A percentile compares a stretch with the other conserved stretches of the same genome.
These are phyloP conservation scores for Daedaleopsis sinensis DNA, from an alignment of 768 basidiomycete genomes.

Conservation along the genomic window DNA sequence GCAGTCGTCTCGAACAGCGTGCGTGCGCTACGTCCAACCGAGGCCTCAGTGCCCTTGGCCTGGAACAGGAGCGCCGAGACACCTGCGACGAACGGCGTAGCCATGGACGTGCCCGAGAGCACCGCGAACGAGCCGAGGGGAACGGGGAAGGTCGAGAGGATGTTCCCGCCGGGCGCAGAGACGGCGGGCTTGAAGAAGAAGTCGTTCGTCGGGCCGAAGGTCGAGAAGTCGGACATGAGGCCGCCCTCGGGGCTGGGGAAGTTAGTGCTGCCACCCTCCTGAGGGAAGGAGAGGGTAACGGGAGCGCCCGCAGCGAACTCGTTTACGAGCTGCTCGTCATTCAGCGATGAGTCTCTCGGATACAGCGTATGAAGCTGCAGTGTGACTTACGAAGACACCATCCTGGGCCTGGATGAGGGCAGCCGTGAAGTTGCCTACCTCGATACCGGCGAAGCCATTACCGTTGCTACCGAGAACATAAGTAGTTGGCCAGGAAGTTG, in stretches of 20 bases:
- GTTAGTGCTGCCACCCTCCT: slow-evolving; percentile 43
- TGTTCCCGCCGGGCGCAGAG: slow-evolving; percentile 56
- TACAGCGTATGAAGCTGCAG: not conserved
- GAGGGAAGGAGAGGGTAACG: slow-evolving; percentile 51
- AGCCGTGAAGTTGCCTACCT: slow-evolving; percentile 49
- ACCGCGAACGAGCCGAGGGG: slow-evolving; percentile 22
- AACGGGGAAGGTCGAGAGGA: slow-evolving; percentile 44
- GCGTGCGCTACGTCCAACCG: slow-evolving; percentile 36
- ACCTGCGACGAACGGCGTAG: slow-evolving; percentile 48
- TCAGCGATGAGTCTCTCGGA: not conserved
- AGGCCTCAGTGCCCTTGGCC: slow-evolving; percentile 39
- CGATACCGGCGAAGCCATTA: slow-evolving; percentile 45
- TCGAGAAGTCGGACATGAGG: slow-evolving; percentile 55
- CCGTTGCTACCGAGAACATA: slow-evolving; percentile 45
- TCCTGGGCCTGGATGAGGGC: slow-evolving; percentile 56
- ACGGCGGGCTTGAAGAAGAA: slow-evolving; percentile 58
- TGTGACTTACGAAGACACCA: slow-evolving; percentile 53
- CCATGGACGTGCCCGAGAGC: slow-evolving; percentile 26
- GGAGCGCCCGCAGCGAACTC: slow-evolving; percentile 48
- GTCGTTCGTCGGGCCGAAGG: slow-evolving; percentile 64
- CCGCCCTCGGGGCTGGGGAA: slow-evolving; percentile 57
- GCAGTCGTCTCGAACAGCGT: slow-evolving; percentile 54
- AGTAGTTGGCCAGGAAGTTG: not conserved
- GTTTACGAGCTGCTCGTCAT: slow-evolving; percentile 42
- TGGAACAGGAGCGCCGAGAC: slow-evolving; percentile 46